phyloP scores from a whole-genome alignment of 2,329 filamentous ascomycete genomes.

The Graphium sp. region DNA sequence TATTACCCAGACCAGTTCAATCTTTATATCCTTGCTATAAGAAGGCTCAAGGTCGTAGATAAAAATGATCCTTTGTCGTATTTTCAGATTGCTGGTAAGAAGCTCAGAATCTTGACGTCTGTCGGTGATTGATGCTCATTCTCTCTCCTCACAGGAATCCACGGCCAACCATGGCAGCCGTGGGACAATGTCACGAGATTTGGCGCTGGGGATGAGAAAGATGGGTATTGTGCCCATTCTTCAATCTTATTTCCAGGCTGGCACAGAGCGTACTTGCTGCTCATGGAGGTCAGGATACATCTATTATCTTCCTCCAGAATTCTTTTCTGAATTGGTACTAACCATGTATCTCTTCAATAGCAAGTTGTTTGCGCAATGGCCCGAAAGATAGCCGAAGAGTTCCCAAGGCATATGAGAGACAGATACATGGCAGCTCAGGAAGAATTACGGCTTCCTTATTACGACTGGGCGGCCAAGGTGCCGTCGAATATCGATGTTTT shows the following conservation, averaged over 20 bases:
- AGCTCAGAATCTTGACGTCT: background rate
- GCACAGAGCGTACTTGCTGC: conserved; percentile 48
- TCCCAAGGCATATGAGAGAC: conserved; percentile 7
- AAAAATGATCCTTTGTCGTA: conserved; percentile 53
- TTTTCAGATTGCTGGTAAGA: conserved; percentile 60
- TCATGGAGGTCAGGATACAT: conserved; percentile 32
- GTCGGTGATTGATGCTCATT: background rate
- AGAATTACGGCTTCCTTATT: conserved; percentile 15
- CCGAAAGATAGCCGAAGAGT: conserved; percentile 9
- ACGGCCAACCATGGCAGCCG: conserved; percentile 51
- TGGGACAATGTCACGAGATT: conserved; percentile 28
- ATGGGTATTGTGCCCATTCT: conserved; percentile 44
- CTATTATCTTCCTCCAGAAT: background rate
- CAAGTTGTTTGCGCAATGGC: conserved; percentile 11
- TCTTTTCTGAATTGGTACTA: too few species aligned
- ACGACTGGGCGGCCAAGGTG: conserved; percentile 14
- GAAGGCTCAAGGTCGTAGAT: conserved; percentile 50
- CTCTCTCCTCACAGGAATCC: conserved; percentile 40
- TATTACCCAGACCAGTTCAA: conserved; percentile 51
- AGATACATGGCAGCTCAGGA: conserved; percentile 12
- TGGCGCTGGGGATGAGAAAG: too few species aligned
- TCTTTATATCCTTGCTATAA: conserved; percentile 59
- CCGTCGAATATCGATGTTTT: conserved; percentile 6
- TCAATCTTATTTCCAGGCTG: conserved; percentile 45
- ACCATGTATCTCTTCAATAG: conserved; percentile 6